These are phyloP conservation scores for Pleurotus tuoliensis DNA, from an alignment of 768 basidiomycete genomes.

Conservation along the genomic window DNA sequence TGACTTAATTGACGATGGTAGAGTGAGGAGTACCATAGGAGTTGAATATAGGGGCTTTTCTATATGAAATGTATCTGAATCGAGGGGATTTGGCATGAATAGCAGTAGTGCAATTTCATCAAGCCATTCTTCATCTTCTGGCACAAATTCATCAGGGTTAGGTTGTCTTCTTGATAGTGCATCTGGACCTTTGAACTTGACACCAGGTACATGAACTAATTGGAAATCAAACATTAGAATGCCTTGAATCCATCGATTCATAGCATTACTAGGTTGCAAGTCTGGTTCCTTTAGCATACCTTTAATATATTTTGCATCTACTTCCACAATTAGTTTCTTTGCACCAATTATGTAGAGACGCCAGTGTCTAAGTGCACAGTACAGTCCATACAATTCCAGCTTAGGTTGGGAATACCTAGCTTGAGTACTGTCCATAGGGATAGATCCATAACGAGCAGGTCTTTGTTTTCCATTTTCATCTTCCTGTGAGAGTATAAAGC, in stretches of 20 bases:
- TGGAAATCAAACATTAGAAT: constrained; percentile 34
- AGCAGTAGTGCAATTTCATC: background rate
- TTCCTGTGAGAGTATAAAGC: constrained; percentile 25
- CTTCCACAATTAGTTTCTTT: constrained; percentile 4
- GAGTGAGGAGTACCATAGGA: too few species aligned
- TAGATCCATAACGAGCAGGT: constrained; percentile 23
- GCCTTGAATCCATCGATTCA: constrained; percentile 36
- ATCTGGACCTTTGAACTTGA: constrained; percentile 17
- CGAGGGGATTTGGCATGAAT: background rate
- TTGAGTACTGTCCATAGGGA: constrained; percentile 23
- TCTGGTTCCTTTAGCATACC: background rate
- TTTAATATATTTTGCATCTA: background rate
- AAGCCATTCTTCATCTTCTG: background rate
- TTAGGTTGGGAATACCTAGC: constrained; percentile 29
- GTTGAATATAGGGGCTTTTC: constrained; percentile 26
- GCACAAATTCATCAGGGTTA: background rate
- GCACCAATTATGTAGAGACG: constrained; percentile 16
- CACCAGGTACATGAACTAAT: constrained; percentile 30
- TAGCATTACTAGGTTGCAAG: background rate
- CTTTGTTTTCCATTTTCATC: constrained; percentile 19
- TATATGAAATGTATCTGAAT: constrained; percentile 10
- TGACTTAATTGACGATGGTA: too few species aligned
- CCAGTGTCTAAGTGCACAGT: constrained; percentile 19
- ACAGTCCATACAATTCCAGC: constrained; percentile 29
- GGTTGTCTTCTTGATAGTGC: constrained; percentile 14